Evolutionary conservation across 805 yeast species (phyloP), one percentile per base, ranked within the genome.

Genomic region (Kluyveromyces aestuarii): DNA sequence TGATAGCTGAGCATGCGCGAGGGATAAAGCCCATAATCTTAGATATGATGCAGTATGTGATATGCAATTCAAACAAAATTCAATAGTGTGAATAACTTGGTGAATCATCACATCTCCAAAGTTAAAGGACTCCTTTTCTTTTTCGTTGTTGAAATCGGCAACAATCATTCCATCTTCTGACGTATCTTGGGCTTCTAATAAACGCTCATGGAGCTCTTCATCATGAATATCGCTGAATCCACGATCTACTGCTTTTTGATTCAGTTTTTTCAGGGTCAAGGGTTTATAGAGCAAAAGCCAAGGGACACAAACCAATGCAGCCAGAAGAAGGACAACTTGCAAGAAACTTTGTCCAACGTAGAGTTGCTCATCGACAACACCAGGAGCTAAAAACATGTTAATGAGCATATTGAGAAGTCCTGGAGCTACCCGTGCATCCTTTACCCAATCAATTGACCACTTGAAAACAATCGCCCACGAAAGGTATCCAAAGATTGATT

Each of bases 41-140:
- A 91, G 74, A 63, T 91, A 91, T 0, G 98, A 91, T 1, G 99
- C 99, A 2, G 99, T 91, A 67, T 91, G 99, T n/a, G 96, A 87
- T 33, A 91, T 96, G 73, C 96, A 87, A 69, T 93, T 93, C 63
- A 91, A 76, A 63, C 99, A 91, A 71, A 93, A 91, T 73, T 91
- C 99, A 64, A 91, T 91, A 10, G 99, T 93, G 68, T 93, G 97
- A 58, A 91, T 91, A 21, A 91, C 96, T 70, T 91, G 99, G 68
- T 91, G 96, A 58, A 91, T 91, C 83, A 91, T 84, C 35, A 93
- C 80, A 60, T 91, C 99, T 43, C 97, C 97, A 64, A 91, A 87
- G 52, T 82, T 77, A 59, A 82, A 83, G 41, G 70, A 82, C 37
- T 72, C 79, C 54, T 75, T 75, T 9, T 54, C 54, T 17, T 52